Conservation (phyloP, 176 grass and related monocot species). For the Dendrocalamus sinicus region DNA sequence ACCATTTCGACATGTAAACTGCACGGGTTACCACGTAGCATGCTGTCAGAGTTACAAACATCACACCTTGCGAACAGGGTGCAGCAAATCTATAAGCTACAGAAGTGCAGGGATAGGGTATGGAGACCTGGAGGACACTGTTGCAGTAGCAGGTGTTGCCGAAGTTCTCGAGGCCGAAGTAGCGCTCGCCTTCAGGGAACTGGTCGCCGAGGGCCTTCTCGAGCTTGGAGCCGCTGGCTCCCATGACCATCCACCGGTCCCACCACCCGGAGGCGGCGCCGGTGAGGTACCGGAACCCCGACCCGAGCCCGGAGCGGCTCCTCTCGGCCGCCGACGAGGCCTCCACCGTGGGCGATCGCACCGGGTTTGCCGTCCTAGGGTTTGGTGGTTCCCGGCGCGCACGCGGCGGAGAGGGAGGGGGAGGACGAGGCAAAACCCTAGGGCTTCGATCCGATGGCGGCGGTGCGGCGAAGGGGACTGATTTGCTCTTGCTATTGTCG, state of each 20-base stretch:
- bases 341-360: constrained; percentile 68
- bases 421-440: constrained; percentile 37
- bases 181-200: constrained; percentile 96
- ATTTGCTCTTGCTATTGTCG: constrained; percentile 9
- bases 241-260: constrained; percentile 97
- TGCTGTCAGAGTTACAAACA: not conserved
- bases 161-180: constrained; percentile 97
- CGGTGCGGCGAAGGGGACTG: not conserved
- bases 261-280: constrained; percentile 84
- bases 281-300: constrained; percentile 79
- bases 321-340: constrained; percentile 67
- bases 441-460: constrained; percentile 34
- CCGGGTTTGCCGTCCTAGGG: constrained; percentile 56
- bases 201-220: constrained; percentile 98
- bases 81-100: constrained; percentile 36
- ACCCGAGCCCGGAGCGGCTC: constrained; percentile 72
- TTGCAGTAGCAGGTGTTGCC: constrained; percentile 99
- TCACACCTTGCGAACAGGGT: not conserved
- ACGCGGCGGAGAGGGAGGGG: constrained; percentile 20
- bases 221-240: constrained; percentile 90
- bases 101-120: not conserved
- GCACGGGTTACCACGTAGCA: constrained; percentile 9
- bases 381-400: constrained; percentile 38
- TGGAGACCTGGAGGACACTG: constrained; percentile 86
- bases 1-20: not conserved